Evolutionary conservation across 176 grass and related monocot species (phyloP).

Genomic region (Tillandsia fasciculata): DNA sequence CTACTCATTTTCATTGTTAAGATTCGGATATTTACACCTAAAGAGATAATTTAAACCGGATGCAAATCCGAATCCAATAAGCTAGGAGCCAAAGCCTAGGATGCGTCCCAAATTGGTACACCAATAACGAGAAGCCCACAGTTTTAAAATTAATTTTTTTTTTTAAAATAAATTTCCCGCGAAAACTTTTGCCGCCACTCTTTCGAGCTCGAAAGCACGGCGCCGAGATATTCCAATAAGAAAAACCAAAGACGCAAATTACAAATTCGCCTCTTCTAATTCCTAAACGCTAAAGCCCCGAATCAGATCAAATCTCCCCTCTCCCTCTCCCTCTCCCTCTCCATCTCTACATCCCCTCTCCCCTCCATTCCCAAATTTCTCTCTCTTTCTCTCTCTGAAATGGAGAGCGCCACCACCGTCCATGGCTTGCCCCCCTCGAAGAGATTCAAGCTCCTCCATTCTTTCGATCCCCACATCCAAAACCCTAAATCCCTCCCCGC

Average conservation of each 20-base stretch:
- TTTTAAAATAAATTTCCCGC: too few species aligned
- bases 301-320: neutral
- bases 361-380: neutral
- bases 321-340: slow-evolving; percentile 9
- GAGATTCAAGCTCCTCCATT: slow-evolving; percentile 49
- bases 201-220: neutral
- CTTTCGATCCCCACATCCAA: neutral
- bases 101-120: too few species aligned
- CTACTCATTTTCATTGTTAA: too few species aligned
- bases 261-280: too few species aligned
- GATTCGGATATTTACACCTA: too few species aligned
- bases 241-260: neutral
- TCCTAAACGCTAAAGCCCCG: too few species aligned
- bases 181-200: too few species aligned
- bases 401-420: slow-evolving; percentile 27
- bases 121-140: too few species aligned
- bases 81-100: too few species aligned
- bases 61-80: too few species aligned
- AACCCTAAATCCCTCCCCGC: slow-evolving; percentile 20
- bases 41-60: too few species aligned
- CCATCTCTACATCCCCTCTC: neutral
- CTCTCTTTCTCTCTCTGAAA: neutral
- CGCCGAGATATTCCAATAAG: neutral
- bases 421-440: slow-evolving; percentile 57
- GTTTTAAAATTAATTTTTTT: too few species aligned